A percentile compares a stretch with the other conserved stretches of the same genome.
These are phyloP conservation scores for Brasilioporus rufonigricans DNA, from an alignment of 768 basidiomycete genomes.

Conservation along the genomic window DNA sequence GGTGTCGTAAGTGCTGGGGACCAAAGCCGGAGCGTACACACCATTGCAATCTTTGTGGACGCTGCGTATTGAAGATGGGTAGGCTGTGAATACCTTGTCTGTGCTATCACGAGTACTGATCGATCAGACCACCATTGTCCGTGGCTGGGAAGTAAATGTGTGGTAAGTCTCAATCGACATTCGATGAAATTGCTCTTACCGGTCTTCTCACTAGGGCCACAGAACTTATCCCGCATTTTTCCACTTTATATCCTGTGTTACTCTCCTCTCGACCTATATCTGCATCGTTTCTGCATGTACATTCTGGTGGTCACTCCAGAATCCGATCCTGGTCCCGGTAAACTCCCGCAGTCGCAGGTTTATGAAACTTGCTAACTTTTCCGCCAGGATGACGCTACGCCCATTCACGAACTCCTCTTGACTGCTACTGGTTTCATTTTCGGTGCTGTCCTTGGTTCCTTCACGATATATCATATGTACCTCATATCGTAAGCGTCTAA, in stretches of 20 bases:
- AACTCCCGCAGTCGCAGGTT: slow-evolving; percentile 24
- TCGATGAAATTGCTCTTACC: not conserved
- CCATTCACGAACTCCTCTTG: slow-evolving; percentile 69
- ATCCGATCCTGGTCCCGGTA: slow-evolving; percentile 57
- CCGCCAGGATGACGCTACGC: slow-evolving; percentile 57
- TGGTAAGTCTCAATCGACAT: slow-evolving; percentile 45
- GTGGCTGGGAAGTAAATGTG: slow-evolving; percentile 76
- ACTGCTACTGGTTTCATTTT: slow-evolving; percentile 59
- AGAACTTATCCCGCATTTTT: slow-evolving; percentile 83
- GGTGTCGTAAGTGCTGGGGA: slow-evolving; percentile 78
- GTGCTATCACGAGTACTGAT: slow-evolving; percentile 4
- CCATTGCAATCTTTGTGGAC: slow-evolving; percentile 71
- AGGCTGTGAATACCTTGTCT: slow-evolving; percentile 21
- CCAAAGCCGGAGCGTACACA: slow-evolving; percentile 80
- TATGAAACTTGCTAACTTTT: slow-evolving; percentile 2
- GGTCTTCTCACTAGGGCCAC: slow-evolving; percentile 55
- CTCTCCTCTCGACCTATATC: slow-evolving; percentile 61
- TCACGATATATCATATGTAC: slow-evolving; percentile 73
- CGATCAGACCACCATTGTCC: slow-evolving; percentile 80
- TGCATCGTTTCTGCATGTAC: slow-evolving; percentile 50
- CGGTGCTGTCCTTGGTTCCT: slow-evolving; percentile 68
- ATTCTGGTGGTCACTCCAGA: slow-evolving; percentile 62
- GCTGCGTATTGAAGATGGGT: slow-evolving; percentile 88
- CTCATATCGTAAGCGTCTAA: slow-evolving; percentile 58
- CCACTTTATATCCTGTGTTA: slow-evolving; percentile 68